Conservation (phyloP, 116 monocot genomes). For the Phalaenopsis hybrid region DNA sequence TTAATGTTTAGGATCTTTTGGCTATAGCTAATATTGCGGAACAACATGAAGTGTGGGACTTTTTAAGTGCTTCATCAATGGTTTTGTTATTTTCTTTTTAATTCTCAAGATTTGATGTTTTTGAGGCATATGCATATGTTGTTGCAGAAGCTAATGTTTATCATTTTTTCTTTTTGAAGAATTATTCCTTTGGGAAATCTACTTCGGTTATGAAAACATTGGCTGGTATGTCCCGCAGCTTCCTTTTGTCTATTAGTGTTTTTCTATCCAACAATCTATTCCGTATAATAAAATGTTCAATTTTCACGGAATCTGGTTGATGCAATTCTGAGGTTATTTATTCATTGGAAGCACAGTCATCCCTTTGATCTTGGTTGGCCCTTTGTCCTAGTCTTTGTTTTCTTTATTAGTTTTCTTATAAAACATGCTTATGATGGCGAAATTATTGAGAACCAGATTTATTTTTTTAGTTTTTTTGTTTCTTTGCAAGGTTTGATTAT, state of each 20-base stretch:
- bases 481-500: background rate
- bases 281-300: background rate
- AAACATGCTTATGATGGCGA: background rate
- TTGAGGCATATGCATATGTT: background rate
- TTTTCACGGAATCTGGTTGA: background rate
- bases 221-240: conserved; percentile 49
- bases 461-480: background rate
- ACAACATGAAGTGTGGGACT: conserved; percentile 99
- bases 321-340: background rate
- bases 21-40: conserved; percentile 92
- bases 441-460: background rate
- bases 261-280: background rate
- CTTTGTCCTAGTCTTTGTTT: background rate
- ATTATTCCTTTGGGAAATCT: conserved; percentile 91
- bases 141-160: conserved; percentile 8
- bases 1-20: conserved; percentile 64
- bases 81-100: conserved; percentile 26
- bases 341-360: background rate
- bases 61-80: conserved; percentile 78
- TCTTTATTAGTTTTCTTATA: background rate
- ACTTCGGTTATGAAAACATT: conserved; percentile 97
- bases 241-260: background rate
- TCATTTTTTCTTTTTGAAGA: conserved; percentile 45
- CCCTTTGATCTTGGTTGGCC: too few relatives aligned
- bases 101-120: background rate